Evolutionary conservation across 2,329 filamentous ascomycete species (phyloP).

Genomic region (Cytospora paraplurivora): DNA sequence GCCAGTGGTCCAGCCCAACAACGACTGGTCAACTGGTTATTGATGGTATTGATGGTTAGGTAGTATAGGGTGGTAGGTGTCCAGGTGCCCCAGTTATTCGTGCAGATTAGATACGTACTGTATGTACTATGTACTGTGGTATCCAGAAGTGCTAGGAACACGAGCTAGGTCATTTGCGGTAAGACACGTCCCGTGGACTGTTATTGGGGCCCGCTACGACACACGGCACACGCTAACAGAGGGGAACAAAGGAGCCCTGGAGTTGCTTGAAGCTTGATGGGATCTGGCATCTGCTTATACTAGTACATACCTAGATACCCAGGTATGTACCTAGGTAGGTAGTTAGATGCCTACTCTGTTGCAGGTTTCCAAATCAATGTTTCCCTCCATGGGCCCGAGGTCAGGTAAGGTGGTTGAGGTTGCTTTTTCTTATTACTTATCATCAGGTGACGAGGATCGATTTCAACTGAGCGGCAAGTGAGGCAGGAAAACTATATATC

Average conservation of each 20-base stretch:
- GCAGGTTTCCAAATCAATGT: no score
- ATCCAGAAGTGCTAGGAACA: no score
- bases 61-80: background rate
- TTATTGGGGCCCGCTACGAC: conserved; percentile 1
- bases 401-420: background rate
- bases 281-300: conserved; percentile 1
- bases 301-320: background rate
- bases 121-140: no score
- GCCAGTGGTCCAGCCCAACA: no score
- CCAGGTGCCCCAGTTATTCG: no score
- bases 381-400: no score
- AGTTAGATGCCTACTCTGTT: no score
- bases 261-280: background rate
- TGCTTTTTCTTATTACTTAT: background rate
- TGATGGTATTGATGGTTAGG: no score
- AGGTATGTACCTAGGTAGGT: no score
- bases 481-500: conserved; percentile 5
- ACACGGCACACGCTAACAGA: conserved; percentile 9
- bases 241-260: conserved; percentile 15
- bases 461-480: conserved; percentile 16
- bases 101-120: no score
- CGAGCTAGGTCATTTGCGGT: background rate
- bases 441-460: background rate
- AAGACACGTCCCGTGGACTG: background rate
- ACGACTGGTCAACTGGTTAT: no score